Percentiles rank a stretch among this genome's conserved stretches.
These are phyloP conservation scores for Suillus spraguei DNA, from an alignment of 768 basidiomycete genomes.

Conservation along the genomic window DNA sequence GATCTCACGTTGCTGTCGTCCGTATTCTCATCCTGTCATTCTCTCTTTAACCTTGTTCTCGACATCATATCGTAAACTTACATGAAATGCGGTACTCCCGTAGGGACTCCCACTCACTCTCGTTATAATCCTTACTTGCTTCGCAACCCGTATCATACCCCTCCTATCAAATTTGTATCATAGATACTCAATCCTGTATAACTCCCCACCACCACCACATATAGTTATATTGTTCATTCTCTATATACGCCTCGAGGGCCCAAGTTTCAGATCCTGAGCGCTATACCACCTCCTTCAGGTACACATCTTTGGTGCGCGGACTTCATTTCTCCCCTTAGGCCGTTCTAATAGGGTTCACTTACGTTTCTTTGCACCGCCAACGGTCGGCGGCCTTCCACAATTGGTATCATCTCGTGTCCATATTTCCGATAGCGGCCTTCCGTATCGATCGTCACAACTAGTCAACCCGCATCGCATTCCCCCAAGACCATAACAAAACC, in stretches of 20 bases:
- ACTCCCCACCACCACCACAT: constrained; percentile 17
- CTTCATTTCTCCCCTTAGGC: constrained; percentile 20
- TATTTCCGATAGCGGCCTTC: constrained; percentile 5
- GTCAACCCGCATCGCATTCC: neutral
- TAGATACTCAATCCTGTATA: constrained; percentile 14
- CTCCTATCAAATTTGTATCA: constrained; percentile 9
- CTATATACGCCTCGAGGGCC: constrained; percentile 21
- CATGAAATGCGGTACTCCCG: neutral
- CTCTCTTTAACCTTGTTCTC: constrained; percentile 15
- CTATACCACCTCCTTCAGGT: constrained; percentile 29
- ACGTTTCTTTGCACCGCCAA: constrained; percentile 27
- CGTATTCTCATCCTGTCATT: constrained; percentile 5
- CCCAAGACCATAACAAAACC: neutral
- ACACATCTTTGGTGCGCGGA: constrained; percentile 24
- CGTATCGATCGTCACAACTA: neutral
- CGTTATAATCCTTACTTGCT: constrained; percentile 6
- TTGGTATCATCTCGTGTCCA: neutral
- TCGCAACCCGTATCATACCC: constrained; percentile 24
- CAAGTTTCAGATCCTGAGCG: constrained; percentile 32
- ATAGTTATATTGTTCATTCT: constrained; percentile 26
- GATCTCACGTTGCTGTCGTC: constrained; percentile 13
- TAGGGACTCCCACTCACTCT: neutral
- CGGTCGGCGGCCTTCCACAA: neutral
- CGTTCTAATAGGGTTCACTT: constrained; percentile 22
- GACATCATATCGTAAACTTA: constrained; percentile 14